Evolutionary conservation across 768 basidiomycete genomes (phyloP), one percentile per base, ranked within the genome.

Genomic region (Exidia glandulosa): DNA sequence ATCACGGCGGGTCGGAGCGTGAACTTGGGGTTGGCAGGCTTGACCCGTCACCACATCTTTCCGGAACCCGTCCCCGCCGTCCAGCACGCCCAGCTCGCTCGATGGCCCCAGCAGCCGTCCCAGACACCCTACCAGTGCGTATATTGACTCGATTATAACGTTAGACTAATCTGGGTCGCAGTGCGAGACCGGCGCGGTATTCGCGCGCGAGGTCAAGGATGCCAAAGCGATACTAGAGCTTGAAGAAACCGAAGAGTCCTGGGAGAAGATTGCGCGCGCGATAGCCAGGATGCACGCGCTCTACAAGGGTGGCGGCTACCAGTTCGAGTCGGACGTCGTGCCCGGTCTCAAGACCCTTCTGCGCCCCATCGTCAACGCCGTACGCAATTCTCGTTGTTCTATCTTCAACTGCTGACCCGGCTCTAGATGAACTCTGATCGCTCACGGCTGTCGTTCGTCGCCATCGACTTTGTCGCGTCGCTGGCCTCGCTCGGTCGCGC

Each of bases 211-310:
- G 30, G 50, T 29, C 25, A 54, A 54, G 25, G 50, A 54, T 7
- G 50, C 50, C 9, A 31, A 27, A 14, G 27, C 25, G 14, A 29
- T 54, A 6, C 62, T 81, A 23, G 66, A 73, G 58, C 73, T 81
- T 14, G 66, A 76, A 33, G 90, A 92, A 70, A 82, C 86, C 2
- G 90, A 92, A 68, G 88, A 92, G 31, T 82, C 82, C 14, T 92
- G 90, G 90, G 87, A 90, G 59, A 75, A 70, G 19, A 87, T 91
- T 54, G 70, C 78, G 2, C 74, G 78, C 34, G 76, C 77, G 3
- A 66, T 89, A 56, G 59, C 66, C 25, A 68, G 73, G 14, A 69
- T 90, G 25, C 75, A 75, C 2, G 68, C 71, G 4, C 68, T 86
- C 4, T 81, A 77, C 62, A 76, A 77, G 34, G 76, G 80, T 57